These are phyloP conservation scores for Crithidia bombi DNA, from an alignment of 208 protist species.

Conservation along the genomic window DNA sequence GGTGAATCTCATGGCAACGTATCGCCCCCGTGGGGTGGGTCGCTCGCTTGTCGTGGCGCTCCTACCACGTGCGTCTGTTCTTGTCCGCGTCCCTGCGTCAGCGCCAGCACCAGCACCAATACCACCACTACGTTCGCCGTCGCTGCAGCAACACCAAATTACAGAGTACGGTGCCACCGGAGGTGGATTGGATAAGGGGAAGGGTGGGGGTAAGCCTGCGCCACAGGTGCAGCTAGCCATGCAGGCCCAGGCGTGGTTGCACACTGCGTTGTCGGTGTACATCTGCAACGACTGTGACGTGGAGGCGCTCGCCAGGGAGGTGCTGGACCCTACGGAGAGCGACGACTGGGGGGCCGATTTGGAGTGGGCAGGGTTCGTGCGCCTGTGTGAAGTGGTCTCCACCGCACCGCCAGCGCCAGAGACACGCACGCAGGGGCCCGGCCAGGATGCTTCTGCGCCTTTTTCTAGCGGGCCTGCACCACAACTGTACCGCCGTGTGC, in stretches of 20 bases:
- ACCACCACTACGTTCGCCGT: not conserved
- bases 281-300: conserved; percentile 52
- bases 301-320: conserved; percentile 30
- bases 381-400: conserved; percentile 35
- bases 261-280: conserved; percentile 33
- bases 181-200: not conserved
- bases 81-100: conserved; percentile 9
- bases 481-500: not conserved
- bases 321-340: conserved; percentile 32
- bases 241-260: conserved; percentile 29
- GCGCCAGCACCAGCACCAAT: not conserved
- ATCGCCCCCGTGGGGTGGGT: conserved; percentile 33
- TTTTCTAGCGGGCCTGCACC: too few relatives aligned
- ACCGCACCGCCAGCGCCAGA: conserved; percentile 7
- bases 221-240: conserved; percentile 1
- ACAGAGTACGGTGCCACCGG: too few relatives aligned
- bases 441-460: too few relatives aligned
- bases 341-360: conserved; percentile 40
- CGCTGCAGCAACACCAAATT: not conserved
- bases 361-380: conserved; percentile 41
- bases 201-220: not conserved
- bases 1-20: conserved; percentile 37
- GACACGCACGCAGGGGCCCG: not conserved
- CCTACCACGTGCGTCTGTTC: conserved; percentile 29
- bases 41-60: conserved; percentile 33